Conservation (phyloP, 1,139 yeast species). For the Debaryomyces sp. region DNA sequence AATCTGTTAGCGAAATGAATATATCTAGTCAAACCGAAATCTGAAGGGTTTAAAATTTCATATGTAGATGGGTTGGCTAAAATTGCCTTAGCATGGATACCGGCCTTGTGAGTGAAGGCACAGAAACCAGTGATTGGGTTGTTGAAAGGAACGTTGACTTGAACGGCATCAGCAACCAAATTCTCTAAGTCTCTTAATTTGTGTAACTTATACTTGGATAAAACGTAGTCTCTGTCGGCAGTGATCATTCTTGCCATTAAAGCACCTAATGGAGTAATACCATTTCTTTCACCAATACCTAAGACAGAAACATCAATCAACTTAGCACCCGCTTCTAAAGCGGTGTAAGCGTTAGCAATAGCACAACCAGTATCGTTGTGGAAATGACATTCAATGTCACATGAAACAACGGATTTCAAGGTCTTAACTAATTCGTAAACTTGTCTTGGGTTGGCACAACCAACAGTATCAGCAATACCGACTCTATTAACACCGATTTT, state of each 20-base stretch:
- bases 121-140: slow-evolving; percentile 99
- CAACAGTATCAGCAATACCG: slow-evolving; percentile 99
- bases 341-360: slow-evolving; percentile 97
- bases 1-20: slow-evolving; percentile 97
- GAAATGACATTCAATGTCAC: slow-evolving; percentile 99
- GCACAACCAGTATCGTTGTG: slow-evolving; percentile 99
- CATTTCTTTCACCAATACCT: slow-evolving; percentile 99
- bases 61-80: slow-evolving; percentile 98
- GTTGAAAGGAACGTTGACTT: slow-evolving; percentile 96
- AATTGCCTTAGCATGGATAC: slow-evolving; percentile 98
- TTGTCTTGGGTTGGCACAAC: slow-evolving; percentile 99
- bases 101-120: slow-evolving; percentile 99
- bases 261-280: slow-evolving; percentile 97
- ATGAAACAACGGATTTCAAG: slow-evolving; percentile 87
- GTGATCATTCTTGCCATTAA: slow-evolving; percentile 99
- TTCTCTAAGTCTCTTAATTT: slow-evolving; percentile 95
- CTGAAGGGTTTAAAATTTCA: slow-evolving; percentile 92
- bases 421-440: slow-evolving; percentile 96
- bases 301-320: slow-evolving; percentile 93
- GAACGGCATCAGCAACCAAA: slow-evolving; percentile 95
- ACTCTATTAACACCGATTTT: slow-evolving; percentile 98
- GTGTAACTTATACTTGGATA: slow-evolving; percentile 93
- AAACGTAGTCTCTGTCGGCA: slow-evolving; percentile 95
- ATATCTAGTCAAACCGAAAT: slow-evolving; percentile 92
- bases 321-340: slow-evolving; percentile 96